These are phyloP conservation scores for Oenanthe sinensis DNA, from an alignment of 129 eudicot genomes.

Conservation along the genomic window DNA sequence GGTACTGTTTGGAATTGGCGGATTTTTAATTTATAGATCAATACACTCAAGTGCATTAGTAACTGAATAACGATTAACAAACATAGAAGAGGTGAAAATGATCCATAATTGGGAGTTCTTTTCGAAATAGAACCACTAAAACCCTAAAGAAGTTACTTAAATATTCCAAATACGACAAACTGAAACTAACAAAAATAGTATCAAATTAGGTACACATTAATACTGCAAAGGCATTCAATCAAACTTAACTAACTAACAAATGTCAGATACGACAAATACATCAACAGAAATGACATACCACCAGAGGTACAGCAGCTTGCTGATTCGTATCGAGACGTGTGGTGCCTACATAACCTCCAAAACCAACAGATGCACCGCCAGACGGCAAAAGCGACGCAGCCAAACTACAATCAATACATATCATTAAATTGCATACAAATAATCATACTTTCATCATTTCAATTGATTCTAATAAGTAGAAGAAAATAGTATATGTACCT, in stretches of 20 bases:
- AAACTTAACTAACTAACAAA: too few species aligned
- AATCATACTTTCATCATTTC: not conserved
- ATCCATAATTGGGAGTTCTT: not conserved
- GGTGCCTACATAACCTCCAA: conserved; percentile 91
- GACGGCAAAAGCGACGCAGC: conserved; percentile 91
- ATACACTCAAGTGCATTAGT: not conserved
- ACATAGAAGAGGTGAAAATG: not conserved
- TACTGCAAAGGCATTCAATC: too few species aligned
- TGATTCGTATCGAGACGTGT: conserved; percentile 57
- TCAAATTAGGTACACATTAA: not conserved
- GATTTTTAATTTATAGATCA: not conserved
- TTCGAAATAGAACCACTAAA: not conserved
- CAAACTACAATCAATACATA: conserved; percentile 36
- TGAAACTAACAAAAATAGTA: not conserved
- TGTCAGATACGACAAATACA: not conserved
- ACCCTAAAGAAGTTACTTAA: not conserved
- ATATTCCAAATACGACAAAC: not conserved
- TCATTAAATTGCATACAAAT: not conserved
- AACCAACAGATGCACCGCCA: conserved; percentile 72
- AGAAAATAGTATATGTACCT: conserved; percentile 26
- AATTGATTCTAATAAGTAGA: not conserved
- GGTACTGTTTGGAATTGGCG: not conserved
- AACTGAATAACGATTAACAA: not conserved
- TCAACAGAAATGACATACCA: not conserved
- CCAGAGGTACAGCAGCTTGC: conserved; percentile 33